phyloP scores from a whole-genome alignment of 257 asterid species.

The Agastache rugosa region DNA sequence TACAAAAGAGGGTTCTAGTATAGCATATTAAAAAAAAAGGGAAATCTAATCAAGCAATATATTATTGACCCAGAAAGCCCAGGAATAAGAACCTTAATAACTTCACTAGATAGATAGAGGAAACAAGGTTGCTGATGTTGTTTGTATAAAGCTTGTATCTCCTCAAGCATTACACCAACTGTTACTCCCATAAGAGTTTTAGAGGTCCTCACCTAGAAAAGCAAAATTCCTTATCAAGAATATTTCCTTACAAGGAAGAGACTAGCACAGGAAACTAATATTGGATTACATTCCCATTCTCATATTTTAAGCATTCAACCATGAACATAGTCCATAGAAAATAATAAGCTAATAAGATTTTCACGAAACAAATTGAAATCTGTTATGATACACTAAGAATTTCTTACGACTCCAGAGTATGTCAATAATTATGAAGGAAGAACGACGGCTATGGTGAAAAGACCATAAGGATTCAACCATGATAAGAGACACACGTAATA shows the following conservation, averaged over 20 bases:
- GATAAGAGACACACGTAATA: neutral
- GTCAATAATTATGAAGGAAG: neutral
- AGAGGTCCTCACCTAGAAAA: conserved; percentile 84
- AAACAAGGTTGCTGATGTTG: conserved; percentile 94
- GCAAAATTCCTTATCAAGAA: conserved; percentile 24
- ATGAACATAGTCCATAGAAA: neutral
- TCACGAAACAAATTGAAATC: conserved; percentile 5
- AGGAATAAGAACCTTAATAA: conserved; percentile 71
- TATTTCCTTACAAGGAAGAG: conserved; percentile 28
- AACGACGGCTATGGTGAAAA: neutral
- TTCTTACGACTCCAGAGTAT: conserved; percentile 9
- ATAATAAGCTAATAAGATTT: neutral
- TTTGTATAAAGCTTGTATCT: conserved; percentile 81
- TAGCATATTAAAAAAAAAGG: conserved; percentile 15
- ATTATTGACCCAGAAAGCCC: conserved; percentile 28
- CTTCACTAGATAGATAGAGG: conserved; percentile 96
- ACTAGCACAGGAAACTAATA: conserved; percentile 16
- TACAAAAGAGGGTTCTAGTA: conserved; percentile 45
- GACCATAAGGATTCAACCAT: neutral
- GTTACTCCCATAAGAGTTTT: conserved; percentile 90
- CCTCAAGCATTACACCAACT: conserved; percentile 92
- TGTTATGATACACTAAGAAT: neutral
- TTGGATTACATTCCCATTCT: conserved; percentile 17
- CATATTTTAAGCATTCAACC: neutral
- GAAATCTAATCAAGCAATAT: neutral